Percentiles rank a stretch among this genome's conserved stretches.
Evolutionary conservation across 176 grass and related monocot species (phyloP).

Genomic region (Raddia guianensis): DNA sequence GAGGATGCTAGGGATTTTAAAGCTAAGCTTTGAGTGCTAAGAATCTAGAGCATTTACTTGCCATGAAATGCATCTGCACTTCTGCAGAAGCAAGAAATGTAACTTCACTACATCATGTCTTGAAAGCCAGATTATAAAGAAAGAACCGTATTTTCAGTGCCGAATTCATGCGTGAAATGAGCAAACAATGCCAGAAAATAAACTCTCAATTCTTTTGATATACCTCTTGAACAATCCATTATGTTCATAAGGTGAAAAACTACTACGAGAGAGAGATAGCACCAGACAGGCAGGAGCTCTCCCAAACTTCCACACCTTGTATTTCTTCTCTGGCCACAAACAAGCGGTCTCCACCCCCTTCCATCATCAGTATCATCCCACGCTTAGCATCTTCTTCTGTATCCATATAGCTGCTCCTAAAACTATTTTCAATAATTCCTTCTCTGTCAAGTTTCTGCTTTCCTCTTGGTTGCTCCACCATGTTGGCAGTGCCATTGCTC

Average conservation of each 20-base stretch:
- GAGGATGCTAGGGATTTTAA: background rate
- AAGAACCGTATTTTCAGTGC: slow-evolving; percentile 16
- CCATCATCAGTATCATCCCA: slow-evolving; percentile 69
- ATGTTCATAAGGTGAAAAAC: background rate
- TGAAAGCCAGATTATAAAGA: background rate
- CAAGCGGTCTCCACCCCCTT: slow-evolving; percentile 79
- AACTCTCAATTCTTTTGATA: slow-evolving; percentile 4
- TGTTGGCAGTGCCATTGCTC: background rate
- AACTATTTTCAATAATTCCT: slow-evolving; percentile 37
- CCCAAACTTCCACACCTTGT: slow-evolving; percentile 79
- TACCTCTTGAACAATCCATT: background rate
- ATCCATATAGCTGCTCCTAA: slow-evolving; percentile 67
- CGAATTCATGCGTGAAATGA: slow-evolving; percentile 19
- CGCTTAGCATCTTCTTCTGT: slow-evolving; percentile 60
- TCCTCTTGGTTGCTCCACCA: slow-evolving; percentile 12
- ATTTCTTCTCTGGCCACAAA: slow-evolving; percentile 68
- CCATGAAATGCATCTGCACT: slow-evolving; percentile 35
- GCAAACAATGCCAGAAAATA: slow-evolving; percentile 7
- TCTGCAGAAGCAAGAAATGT: slow-evolving; percentile 31
- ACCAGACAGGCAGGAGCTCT: slow-evolving; percentile 57
- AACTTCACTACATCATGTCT: slow-evolving; percentile 29
- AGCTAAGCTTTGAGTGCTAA: background rate
- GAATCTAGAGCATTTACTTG: background rate
- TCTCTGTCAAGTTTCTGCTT: slow-evolving; percentile 25
- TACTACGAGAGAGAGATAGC: slow-evolving; percentile 54